Evolutionary conservation across 345 rosid genomes (phyloP).

Genomic region (Camelina hispida): DNA sequence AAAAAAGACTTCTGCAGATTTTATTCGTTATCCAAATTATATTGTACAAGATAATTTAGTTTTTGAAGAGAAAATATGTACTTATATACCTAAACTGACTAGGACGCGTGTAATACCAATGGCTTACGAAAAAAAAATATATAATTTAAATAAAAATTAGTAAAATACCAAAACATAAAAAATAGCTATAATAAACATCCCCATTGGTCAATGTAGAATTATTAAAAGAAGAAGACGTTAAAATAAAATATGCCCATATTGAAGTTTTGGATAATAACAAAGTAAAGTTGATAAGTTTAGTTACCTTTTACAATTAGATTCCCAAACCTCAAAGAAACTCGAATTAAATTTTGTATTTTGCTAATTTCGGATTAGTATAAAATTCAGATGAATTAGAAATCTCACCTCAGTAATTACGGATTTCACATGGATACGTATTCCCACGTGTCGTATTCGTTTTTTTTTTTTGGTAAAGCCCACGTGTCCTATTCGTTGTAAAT

Average conservation of each 20-base stretch:
- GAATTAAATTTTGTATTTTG: slow-evolving; percentile 38
- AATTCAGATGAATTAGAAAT: slow-evolving; percentile 39
- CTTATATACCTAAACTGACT: neutral
- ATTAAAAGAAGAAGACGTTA: neutral
- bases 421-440: slow-evolving; percentile 43
- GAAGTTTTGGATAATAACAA: slow-evolving; percentile 38
- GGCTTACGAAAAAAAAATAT: neutral
- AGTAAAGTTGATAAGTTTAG: slow-evolving; percentile 27
- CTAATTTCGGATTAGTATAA: slow-evolving; percentile 32
- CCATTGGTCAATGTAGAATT: neutral
- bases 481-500: neutral
- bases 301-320: slow-evolving; percentile 32
- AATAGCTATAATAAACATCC: neutral
- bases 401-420: slow-evolving; percentile 44
- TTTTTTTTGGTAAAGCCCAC: neutral
- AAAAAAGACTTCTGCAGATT: neutral
- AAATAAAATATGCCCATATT: neutral
- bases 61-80: neutral
- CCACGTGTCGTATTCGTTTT: slow-evolving; percentile 31
- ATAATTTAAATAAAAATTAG: no score
- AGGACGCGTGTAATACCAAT: neutral
- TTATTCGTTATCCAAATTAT: neutral
- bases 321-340: slow-evolving; percentile 18
- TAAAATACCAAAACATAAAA: no score
- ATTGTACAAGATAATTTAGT: no score